Base-by-base conservation (phyloP, 2,329 filamentous ascomycete genomes). In the Plenodomus lindquistii region DNA sequence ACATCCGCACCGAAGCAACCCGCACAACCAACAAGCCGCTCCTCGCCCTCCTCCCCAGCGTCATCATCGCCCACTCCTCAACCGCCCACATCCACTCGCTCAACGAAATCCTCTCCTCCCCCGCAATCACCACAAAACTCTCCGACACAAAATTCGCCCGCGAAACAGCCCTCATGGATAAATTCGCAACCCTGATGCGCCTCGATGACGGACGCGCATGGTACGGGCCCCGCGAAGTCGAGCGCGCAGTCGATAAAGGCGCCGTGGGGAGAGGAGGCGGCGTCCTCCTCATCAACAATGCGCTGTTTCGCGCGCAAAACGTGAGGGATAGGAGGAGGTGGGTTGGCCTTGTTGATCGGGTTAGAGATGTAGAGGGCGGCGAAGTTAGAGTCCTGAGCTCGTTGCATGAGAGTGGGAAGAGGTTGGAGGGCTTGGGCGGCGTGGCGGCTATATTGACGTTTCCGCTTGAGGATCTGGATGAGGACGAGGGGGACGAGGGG, bases 391-490 rank as follows among this genome's bases (percentile, higher is more conserved):
- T 97, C n/a, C 75, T 97, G 21, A 97, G 93, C 71, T 92, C 89
- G 63, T 88, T 95, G 65, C 93, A 97, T 71, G 93, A 97, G 76
- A 97, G 92, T 70, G 94, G 94, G 1, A 87, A 88, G 75, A 80
- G 91, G 50, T 74, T 99, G 13, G 89, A 92, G 58, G 88, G 86
- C 11, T 71, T 97, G 51, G 92, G 94, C 1, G 89, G 91, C 16
- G 87, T 99, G 53, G 94, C 93, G 15, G 91, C 91, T 1, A 87
- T 97, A 21, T 76, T 97, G 55, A 97, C 93, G 11, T 99, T 92
- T 69, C 92, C 94, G 0, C 81, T 97, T 31, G 76, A 83, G 16
- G 91, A 95, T 58, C 77, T 95, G 37, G 89, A 96, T 54, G 86
- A 92, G 27, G 79, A 77, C 11, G 74, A 76, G 21, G 75, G 40